These are phyloP conservation scores for Astrocystis sublimbata DNA, from an alignment of 495 filamentous ascomycete genomes.

Conservation along the genomic window DNA sequence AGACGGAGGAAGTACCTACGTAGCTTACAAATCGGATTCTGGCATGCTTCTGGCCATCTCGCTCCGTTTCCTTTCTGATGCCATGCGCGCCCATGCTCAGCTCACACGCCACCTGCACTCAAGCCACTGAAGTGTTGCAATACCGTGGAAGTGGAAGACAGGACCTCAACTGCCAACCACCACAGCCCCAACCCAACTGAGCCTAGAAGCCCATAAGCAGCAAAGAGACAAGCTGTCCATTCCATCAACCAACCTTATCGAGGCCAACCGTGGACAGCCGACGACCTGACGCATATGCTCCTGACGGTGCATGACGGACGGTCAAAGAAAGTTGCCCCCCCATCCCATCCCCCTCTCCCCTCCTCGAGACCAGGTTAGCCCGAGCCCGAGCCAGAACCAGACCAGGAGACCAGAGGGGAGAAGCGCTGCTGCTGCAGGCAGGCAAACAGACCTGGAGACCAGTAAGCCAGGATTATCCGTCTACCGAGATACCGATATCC, in stretches of 20 bases:
- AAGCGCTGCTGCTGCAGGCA: conserved; percentile 2
- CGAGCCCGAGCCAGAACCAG: too few relatives aligned
- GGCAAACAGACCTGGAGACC: background rate
- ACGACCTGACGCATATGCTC: background rate
- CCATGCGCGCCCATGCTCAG: background rate
- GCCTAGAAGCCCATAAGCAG: background rate
- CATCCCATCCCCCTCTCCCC: background rate
- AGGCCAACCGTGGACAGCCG: background rate
- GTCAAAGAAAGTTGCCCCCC: background rate
- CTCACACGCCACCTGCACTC: background rate
- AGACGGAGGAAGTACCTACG: too few relatives aligned
- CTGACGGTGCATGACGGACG: background rate
- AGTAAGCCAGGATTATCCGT: background rate
- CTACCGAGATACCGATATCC: conserved; percentile 12
- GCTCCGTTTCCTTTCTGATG: conserved; percentile 13
- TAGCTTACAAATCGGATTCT: conserved; percentile 21
- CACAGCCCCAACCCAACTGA: background rate
- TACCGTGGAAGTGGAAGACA: background rate
- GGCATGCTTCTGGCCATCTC: conserved; percentile 1
- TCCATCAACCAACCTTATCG: background rate
- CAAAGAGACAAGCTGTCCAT: background rate
- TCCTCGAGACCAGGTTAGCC: background rate
- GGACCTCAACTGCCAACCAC: background rate
- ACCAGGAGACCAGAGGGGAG: background rate
- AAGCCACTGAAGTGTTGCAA: too few relatives aligned